phyloP scores from a whole-genome alignment of 305 asterid genomes.

The Fraxinus platypoda region DNA sequence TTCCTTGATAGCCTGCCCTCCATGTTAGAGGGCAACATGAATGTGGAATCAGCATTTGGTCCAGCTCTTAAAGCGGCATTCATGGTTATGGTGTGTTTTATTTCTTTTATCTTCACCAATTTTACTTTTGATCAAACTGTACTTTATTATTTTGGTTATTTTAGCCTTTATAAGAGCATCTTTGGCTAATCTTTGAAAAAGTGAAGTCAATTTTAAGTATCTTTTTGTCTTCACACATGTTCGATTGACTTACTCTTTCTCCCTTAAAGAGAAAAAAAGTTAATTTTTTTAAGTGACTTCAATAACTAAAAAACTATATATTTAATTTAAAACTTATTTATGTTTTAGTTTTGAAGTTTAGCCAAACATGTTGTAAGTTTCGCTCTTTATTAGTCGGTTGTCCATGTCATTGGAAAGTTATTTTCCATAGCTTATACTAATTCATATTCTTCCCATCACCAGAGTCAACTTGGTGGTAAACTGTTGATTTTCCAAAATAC shows the following conservation, averaged over 20 bases:
- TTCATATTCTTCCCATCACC: slow-evolving; percentile 34
- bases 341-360: neutral
- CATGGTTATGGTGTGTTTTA: slow-evolving; percentile 78
- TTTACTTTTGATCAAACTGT: slow-evolving; percentile 5
- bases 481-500: slow-evolving; percentile 85
- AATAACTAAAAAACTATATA: no score
- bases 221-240: neutral
- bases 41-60: slow-evolving; percentile 98
- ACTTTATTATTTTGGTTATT: slow-evolving; percentile 9
- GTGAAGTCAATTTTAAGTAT: neutral
- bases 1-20: slow-evolving; percentile 89
- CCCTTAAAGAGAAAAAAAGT: neutral
- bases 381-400: slow-evolving; percentile 1
- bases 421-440: slow-evolving; percentile 18
- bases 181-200: neutral
- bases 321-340: neutral
- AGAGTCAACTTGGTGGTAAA: slow-evolving; percentile 97
- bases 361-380: neutral
- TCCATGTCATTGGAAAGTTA: neutral
- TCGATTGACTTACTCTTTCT: neutral
- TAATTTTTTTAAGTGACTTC: neutral
- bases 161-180: neutral
- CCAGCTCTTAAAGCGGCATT: slow-evolving; percentile 95
- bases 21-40: slow-evolving; percentile 79
- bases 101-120: slow-evolving; percentile 16